Evolutionary conservation across 129 eudicot genomes (phyloP), one percentile per base, ranked within the genome.

Genomic region (Flaveria bidentis): DNA sequence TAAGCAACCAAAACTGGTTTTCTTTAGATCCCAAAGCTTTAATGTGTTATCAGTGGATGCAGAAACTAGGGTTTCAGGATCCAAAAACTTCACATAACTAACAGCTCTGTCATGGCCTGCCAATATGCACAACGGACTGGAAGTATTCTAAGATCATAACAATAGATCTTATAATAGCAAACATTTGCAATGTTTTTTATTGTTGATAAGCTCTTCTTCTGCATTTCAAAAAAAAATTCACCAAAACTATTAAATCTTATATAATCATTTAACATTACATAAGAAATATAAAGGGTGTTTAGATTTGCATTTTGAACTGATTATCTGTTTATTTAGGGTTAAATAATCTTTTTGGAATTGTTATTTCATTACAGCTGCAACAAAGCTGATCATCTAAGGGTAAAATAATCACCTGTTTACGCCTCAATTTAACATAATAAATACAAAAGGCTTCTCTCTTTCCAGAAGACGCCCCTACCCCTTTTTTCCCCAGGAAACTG

Each of bases 81-180:
- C 88, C 57, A 85, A 12, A 57, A 80, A 80, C 78, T 80, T 80
- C 56, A 80, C 79, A 16, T 80, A 80, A 58, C 84, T 80, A 73
- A 80, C 84, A 46, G 84, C 84, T 56, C 75, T 44, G 25, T 80
- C 70, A 45, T 80, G 84, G 16, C 84, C 84, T 2, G 89, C 88
- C 80, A 94, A 78, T 77, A 87, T 56, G 80, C 98, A 91, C 97
- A 91, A 86, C 10, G 98, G 98, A n/a, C 57, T 73, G 15, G 95
- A 85, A 74, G 66, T 60, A 63, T 91, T 25, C 98, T 88, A 49
- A 94, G 88, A 81, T 94, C 98, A 57, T 82, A 94, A 80, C 96
- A 91, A 62, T 86, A 91, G 53, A 83, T 91, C 73, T 84, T 87
- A 80, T 88, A 94, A 87, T 94, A 88, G 82, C 98, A 94, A 16